Base-by-base conservation (phyloP, 2,329 filamentous ascomycete genomes). In the Fusarium abutilonis region DNA sequence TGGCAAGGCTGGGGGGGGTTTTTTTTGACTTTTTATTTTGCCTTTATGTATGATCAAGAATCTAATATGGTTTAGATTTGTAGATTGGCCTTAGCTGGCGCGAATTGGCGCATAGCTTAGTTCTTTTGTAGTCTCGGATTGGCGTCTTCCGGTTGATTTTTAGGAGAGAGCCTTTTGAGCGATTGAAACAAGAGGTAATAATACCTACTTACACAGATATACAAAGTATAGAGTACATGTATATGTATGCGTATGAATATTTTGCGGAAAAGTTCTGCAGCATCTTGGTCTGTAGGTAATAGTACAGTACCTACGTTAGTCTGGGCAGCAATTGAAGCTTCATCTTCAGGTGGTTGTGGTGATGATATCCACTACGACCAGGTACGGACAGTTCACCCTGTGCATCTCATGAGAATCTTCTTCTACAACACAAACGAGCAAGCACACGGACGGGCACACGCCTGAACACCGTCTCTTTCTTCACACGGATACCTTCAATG, bases 341-440 rank as follows among this genome's bases (percentile, higher is more conserved):
- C 62, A 63, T 54, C 28, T 64, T 65, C 61, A 64, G 61, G 62
- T 64, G 61, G 38, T 54, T 48, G 51, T 63, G 60, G 62, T 65
- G 62, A 58, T 54, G 52, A 52, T 54, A 45, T 49, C 46, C 47
- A 60, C 57, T 26, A 26, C 23, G 31, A 29, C 42, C 4, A 17
- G 19, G 19, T 44, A 48, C 23, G 8, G 23, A 26, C 23, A 26
- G 23, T 8, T 26, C 23, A 26, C 23, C 23, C 23, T 4, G 23
- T 26, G 35, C 32, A 35, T 49, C n/a, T 32, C 23, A 28, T 34
- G 15, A 15, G 41, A 10, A 23, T 21, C 19, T 55, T 19, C 39
- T 34, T 35, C 26, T 29, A 35, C 34, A 29, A 41, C 19, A 58
- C 48, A 17, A 19, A 19, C 19, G 19, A 19, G 3, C 52, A 65